Base-by-base conservation (phyloP, 208 protist genomes). In the Wallacemonas sp. region DNA sequence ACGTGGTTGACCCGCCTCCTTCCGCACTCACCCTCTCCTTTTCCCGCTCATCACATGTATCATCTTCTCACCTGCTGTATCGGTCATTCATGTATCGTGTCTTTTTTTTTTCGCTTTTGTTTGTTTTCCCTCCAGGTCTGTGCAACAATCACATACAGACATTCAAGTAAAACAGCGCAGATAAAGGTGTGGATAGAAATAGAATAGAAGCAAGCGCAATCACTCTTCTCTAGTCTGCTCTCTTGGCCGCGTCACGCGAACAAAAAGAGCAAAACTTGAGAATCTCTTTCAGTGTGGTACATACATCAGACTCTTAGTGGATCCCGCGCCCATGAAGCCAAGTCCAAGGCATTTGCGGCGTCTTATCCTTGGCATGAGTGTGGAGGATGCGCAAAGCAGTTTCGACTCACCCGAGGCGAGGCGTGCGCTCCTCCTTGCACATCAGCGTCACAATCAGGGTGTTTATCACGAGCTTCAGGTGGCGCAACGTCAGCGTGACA, bases 361-460 rank as follows among this genome's bases (percentile, higher is more conserved):
- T 36, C 70, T 95, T 21, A 89, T 95, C 49, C 71, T 95, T 26
- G 90, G 90, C 41, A 86, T 95, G 70, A 91, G 86, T 44, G 81
- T 95, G 64, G 90, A 95, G 54, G 90, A 95, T 44, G 79, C 90
- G n/a, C 79, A 90, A 28, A 91, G 86, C 64, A 95, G 91, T 56
- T 93, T 95, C 38, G 84, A 93, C 61, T 81, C 81, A 14, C 76
- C 80, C 2, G 82, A 93, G 67, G 86, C 86, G 9, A 84, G 90
- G 26, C 70, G 47, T 28, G 68, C 78, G n/a, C 69, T 95, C 2
- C 84, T 82, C 11, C 63, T 93, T 17, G 79, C 86, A 0, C 90
- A 95, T 34, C 86, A 95, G 66, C 83, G 86, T 1, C 72, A 90
- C 72, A 93, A 93, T 65, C 76, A 90, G 36, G 86, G 86, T 15